Evolutionary conservation across 768 basidiomycete genomes (phyloP).

Genomic region (Xanthoconium stramineum): DNA sequence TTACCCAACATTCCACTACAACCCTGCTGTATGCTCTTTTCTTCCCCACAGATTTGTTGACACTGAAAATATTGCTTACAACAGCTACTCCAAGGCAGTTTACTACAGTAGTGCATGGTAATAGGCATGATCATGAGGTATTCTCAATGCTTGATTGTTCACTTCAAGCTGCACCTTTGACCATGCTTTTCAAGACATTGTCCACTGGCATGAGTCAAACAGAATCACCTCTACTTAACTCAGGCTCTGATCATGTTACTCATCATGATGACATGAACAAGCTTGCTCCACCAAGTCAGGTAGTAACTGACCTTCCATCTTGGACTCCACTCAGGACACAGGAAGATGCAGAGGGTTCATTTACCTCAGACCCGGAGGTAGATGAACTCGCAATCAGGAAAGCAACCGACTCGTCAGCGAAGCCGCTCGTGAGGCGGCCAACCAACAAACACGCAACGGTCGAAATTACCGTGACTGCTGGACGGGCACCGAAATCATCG

Average conservation of each 20-base stretch:
- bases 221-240: neutral
- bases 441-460: neutral
- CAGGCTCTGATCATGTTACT: conserved; percentile 2
- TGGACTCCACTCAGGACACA: conserved; percentile 18
- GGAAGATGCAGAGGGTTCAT: neutral
- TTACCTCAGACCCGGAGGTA: conserved; percentile 5
- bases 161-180: neutral
- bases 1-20: neutral
- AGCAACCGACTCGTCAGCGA: neutral
- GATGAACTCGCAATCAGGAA: conserved; percentile 5
- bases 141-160: neutral
- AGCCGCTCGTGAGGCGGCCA: neutral
- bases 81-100: conserved; percentile 20
- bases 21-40: conserved; percentile 12
- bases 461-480: neutral
- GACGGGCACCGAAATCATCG: neutral
- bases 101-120: conserved; percentile 2
- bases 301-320: conserved; percentile 19
- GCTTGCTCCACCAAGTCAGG: neutral
- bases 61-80: neutral
- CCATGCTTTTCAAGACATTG: conserved; percentile 10
- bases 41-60: neutral
- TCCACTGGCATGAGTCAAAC: neutral
- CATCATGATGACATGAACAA: neutral
- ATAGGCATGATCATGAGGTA: conserved; percentile 12